Evolutionary conservation across 169 alveolate species (phyloP).

Genomic region (Eimeria acervulina): DNA sequence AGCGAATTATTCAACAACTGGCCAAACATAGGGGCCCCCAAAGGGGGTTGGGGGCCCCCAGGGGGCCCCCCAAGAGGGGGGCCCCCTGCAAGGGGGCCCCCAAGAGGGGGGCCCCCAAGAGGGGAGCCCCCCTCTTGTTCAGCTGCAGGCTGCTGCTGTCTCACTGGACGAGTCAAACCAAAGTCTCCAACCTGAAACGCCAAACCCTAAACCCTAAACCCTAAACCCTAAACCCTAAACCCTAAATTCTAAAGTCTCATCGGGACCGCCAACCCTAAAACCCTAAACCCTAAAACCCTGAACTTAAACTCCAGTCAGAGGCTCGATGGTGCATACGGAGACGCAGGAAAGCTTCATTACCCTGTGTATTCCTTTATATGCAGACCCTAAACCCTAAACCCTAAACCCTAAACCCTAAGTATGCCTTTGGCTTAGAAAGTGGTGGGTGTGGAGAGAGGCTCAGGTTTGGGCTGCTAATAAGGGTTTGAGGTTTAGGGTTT

Average conservation of each 20-base stretch:
- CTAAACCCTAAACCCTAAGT: constrained; percentile 3
- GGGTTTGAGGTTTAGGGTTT: too few relatives aligned
- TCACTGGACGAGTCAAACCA: not conserved
- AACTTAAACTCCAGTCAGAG: too few relatives aligned
- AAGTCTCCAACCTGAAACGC: constrained; percentile 18
- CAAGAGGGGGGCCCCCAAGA: too few relatives aligned
- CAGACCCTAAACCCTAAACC: constrained; percentile 44
- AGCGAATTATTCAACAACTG: not conserved
- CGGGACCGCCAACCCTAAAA: too few relatives aligned
- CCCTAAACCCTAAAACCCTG: not conserved
- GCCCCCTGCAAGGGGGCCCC: too few relatives aligned
- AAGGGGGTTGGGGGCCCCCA: constrained; percentile 2
- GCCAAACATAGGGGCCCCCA: not conserved
- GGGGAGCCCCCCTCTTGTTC: not conserved
- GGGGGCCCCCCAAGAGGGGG: too few relatives aligned
- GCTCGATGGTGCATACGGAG: not conserved
- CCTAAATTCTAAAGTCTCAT: not conserved
- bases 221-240: not conserved
- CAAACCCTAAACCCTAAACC: constrained; percentile 17
- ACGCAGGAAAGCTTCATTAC: not conserved
- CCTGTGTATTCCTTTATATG: not conserved
- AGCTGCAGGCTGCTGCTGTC: not conserved
- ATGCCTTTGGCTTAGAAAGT: too few relatives aligned
- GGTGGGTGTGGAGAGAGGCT: too few relatives aligned
- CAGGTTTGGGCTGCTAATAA: too few relatives aligned